A percentile compares a stretch with the other conserved stretches of the same genome.
Evolutionary conservation across 805 yeast species (phyloP).

Genomic region (Myxozyma udenii): DNA sequence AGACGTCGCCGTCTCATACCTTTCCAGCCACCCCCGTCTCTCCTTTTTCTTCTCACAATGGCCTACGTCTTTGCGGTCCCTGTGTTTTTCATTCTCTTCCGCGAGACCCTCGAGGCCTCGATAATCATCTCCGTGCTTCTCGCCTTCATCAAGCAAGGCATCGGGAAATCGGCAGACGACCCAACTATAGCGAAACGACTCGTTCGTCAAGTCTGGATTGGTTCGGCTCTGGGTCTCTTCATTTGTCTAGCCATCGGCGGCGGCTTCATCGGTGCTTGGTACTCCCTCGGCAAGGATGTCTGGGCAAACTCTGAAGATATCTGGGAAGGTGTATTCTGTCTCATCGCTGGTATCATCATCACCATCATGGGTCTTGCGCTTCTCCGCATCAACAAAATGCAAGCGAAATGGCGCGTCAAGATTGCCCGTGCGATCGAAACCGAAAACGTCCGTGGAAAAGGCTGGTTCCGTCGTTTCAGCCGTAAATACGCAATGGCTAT

Average conservation of each 20-base stretch:
- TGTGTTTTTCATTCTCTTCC: constrained; percentile 52
- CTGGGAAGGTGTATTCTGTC: constrained; percentile 95
- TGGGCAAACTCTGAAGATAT: constrained; percentile 89
- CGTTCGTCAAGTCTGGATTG: constrained; percentile 81
- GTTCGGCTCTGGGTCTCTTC: constrained; percentile 67
- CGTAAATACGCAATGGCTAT: constrained; percentile 84
- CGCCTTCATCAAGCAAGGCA: constrained; percentile 86
- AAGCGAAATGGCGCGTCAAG: constrained; percentile 94
- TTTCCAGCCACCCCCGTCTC: no score
- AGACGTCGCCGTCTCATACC: no score
- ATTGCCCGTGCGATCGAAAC: constrained; percentile 68
- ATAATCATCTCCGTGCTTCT: constrained; percentile 85
- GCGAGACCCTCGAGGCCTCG: constrained; percentile 92
- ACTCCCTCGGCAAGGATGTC: constrained; percentile 72
- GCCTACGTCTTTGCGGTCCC: constrained; percentile 55
- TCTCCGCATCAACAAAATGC: constrained; percentile 94
- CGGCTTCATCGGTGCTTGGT: constrained; percentile 92
- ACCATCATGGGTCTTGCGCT: constrained; percentile 93
- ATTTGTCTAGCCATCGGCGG: constrained; percentile 83
- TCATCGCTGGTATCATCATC: constrained; percentile 85
- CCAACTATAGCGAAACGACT: constrained; percentile 57
- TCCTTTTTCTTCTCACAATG: no score
- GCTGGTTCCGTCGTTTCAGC: constrained; percentile 50
- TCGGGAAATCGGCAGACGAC: constrained; percentile 47
- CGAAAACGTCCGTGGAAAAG: constrained; percentile 3